These are phyloP conservation scores for Tricholoma terreum DNA, from an alignment of 768 basidiomycete genomes.

Conservation along the genomic window DNA sequence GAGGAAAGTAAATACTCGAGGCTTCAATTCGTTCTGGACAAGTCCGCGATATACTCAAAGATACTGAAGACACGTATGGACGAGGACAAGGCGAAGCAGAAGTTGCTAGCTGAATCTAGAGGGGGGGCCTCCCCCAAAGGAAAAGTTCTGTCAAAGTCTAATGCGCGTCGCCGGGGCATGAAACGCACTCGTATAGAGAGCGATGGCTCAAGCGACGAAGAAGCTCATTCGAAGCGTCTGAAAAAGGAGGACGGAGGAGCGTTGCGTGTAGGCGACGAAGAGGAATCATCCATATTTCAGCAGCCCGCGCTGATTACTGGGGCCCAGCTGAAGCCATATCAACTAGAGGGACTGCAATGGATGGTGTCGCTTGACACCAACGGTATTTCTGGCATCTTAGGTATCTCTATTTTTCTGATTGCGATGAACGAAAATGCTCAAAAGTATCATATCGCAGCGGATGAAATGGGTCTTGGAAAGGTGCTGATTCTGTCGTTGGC, in stretches of 20 bases:
- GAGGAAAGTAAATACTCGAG: slow-evolving; percentile 46
- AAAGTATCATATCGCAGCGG: slow-evolving; percentile 48
- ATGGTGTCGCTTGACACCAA: slow-evolving; percentile 87
- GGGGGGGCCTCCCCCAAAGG: slow-evolving; percentile 6
- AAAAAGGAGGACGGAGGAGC: slow-evolving; percentile 18
- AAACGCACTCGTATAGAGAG: slow-evolving; percentile 20
- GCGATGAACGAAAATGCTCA: neutral
- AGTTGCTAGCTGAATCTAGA: slow-evolving; percentile 8
- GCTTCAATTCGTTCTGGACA: slow-evolving; percentile 68
- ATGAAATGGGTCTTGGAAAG: slow-evolving; percentile 95
- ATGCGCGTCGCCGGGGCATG: slow-evolving; percentile 9
- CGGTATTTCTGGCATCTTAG: slow-evolving; percentile 77
- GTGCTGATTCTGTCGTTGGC: slow-evolving; percentile 34
- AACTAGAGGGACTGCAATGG: slow-evolving; percentile 94
- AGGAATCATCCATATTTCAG: slow-evolving; percentile 42
- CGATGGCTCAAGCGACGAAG: slow-evolving; percentile 15
- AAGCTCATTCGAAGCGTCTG: slow-evolving; percentile 15
- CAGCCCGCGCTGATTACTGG: slow-evolving; percentile 85
- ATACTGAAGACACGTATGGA: slow-evolving; percentile 78
- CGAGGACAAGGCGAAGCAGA: slow-evolving; percentile 40
- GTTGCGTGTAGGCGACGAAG: slow-evolving; percentile 14
- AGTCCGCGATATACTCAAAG: slow-evolving; percentile 71
- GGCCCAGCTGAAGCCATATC: slow-evolving; percentile 82
- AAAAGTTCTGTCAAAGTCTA: slow-evolving; percentile 6
- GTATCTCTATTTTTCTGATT: slow-evolving; percentile 30